Evolutionary conservation across 352 stramenopile genomes (phyloP).

Genomic region (Phytophthora sp.): DNA sequence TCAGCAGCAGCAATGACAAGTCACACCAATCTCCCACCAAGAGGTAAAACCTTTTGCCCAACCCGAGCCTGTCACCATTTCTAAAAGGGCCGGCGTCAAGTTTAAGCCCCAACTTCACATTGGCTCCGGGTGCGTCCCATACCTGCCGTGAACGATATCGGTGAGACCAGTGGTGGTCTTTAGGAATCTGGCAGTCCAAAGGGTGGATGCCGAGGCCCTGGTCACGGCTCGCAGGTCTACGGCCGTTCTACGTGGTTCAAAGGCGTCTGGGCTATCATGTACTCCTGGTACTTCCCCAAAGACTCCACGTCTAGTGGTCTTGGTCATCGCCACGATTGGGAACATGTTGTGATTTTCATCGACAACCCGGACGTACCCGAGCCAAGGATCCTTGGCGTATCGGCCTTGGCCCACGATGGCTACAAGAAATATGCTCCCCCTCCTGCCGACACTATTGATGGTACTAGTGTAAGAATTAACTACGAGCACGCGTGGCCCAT

Average conservation of each 20-base stretch:
- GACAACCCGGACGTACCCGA: not conserved
- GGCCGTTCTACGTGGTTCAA: conserved; percentile 24
- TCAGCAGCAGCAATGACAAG: conserved; percentile 1
- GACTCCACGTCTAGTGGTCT: conserved; percentile 30
- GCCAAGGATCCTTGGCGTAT: not conserved
- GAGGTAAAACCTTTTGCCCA: conserved; percentile 4
- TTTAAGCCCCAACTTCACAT: conserved; percentile 6
- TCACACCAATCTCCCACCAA: not conserved
- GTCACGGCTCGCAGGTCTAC: conserved; percentile 26
- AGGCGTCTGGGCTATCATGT: conserved; percentile 28
- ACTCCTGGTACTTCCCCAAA: conserved; percentile 53
- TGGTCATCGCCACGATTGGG: conserved; percentile 8
- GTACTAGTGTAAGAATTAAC: conserved; percentile 17
- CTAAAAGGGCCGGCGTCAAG: not conserved
- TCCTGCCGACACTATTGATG: conserved; percentile 3
- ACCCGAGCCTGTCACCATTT: conserved; percentile 2
- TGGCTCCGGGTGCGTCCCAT: conserved; percentile 1
- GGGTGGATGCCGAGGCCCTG: conserved; percentile 20
- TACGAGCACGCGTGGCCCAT: conserved; percentile 16
- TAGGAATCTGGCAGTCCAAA: conserved; percentile 2
- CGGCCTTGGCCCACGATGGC: conserved; percentile 20
- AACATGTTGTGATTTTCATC: not conserved
- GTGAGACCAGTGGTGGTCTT: conserved; percentile 8
- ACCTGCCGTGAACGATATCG: conserved; percentile 12
- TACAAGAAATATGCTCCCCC: conserved; percentile 25